Conservation (phyloP, 1,139 yeast genomes). For the Yamadazyma dendronema region DNA sequence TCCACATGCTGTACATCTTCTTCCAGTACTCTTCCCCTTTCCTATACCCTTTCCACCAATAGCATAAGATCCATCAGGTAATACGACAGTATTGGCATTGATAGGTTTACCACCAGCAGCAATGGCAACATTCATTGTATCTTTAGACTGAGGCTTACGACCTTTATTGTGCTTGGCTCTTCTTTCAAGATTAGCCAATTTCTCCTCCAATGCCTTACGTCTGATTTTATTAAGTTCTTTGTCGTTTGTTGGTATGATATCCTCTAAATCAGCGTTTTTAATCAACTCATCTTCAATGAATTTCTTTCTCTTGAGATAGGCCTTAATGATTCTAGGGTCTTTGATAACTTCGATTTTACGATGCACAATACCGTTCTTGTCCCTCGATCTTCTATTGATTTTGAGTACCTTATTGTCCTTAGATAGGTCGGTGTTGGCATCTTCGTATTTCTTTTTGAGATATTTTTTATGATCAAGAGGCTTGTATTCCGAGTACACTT, state of each 20-base stretch:
- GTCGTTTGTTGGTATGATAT: constrained; percentile 77
- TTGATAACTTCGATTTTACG: constrained; percentile 74
- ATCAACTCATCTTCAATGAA: constrained; percentile 69
- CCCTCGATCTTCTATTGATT: constrained; percentile 78
- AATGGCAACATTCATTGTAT: constrained; percentile 40
- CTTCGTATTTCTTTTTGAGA: constrained; percentile 24
- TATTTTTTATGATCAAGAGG: constrained; percentile 38
- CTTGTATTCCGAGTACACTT: constrained; percentile 38
- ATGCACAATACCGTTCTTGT: constrained; percentile 83
- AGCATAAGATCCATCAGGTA: constrained; percentile 48
- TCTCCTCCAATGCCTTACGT: constrained; percentile 77
- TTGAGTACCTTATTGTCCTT: constrained; percentile 49
- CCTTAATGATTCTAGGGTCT: constrained; percentile 85
- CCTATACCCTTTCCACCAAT: constrained; percentile 66
- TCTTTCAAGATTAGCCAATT: constrained; percentile 79
- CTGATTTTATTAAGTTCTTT: constrained; percentile 80
- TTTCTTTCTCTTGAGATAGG: constrained; percentile 79
- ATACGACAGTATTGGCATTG: constrained; percentile 43
- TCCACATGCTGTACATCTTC: constrained; percentile 94
- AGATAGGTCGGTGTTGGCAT: constrained; percentile 23
- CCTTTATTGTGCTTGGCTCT: constrained; percentile 51
- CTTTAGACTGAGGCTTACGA: constrained; percentile 30
- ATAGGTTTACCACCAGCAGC: constrained; percentile 45
- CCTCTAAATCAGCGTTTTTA: constrained; percentile 57
- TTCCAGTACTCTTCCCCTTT: constrained; percentile 73